Conservation (phyloP, 192 early-diverging fungal species). For the Coemansia sp. region DNA sequence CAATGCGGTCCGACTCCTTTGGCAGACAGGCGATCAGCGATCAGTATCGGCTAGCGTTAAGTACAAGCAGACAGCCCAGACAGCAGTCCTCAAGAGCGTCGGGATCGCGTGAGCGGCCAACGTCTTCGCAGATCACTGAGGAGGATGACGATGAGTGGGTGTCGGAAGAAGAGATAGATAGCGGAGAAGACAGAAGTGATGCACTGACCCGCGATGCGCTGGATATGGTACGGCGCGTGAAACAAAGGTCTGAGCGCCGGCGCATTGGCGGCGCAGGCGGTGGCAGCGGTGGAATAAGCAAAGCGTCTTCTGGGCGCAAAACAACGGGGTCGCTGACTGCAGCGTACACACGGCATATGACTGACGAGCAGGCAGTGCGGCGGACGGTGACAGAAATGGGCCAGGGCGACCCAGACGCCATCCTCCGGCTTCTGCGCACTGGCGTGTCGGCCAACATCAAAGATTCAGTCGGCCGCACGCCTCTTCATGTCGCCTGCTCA, state of each 20-base stretch:
- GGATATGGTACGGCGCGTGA: constrained; percentile 5
- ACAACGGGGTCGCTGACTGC: constrained; percentile 2
- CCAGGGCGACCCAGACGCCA: constrained; percentile 26
- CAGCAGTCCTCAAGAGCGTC: background rate
- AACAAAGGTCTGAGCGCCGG: background rate
- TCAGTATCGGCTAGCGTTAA: constrained; percentile 3
- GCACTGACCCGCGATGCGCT: background rate
- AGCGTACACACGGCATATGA: constrained; percentile 12
- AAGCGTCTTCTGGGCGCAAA: background rate
- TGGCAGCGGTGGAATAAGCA: background rate
- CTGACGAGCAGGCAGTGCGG: constrained; percentile 15
- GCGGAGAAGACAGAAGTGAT: background rate
- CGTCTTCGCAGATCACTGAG: constrained; percentile 7
- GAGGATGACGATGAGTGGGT: constrained; percentile 26
- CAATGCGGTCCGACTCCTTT: background rate
- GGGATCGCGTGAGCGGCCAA: background rate
- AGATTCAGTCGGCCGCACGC: constrained; percentile 40
- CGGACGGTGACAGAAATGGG: constrained; percentile 29
- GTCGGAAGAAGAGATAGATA: constrained; percentile 16
- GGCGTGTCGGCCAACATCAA: constrained; percentile 20
- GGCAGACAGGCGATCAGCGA: background rate
- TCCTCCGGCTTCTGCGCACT: constrained; percentile 20
- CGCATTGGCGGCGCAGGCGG: background rate
- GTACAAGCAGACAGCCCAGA: background rate
- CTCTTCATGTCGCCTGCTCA: constrained; percentile 47